Evolutionary conservation across 805 yeast genomes (phyloP), one percentile per base, ranked within the genome.

Genomic region (Candida sphagnicola): DNA sequence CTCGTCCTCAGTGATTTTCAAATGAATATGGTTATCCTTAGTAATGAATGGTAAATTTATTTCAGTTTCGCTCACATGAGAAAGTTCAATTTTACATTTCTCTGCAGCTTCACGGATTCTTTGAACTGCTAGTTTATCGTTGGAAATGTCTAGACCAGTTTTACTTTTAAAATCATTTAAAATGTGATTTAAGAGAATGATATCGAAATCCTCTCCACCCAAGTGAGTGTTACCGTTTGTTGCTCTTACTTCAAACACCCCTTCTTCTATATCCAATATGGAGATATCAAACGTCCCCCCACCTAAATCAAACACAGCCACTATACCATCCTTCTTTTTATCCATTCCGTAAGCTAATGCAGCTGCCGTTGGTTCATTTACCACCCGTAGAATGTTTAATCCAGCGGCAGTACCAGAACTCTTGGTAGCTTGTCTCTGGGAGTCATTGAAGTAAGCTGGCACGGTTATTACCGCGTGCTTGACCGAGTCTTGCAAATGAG

Each of bases 281-380:
- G 91, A 83, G 32, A 85, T 83, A 63, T 85, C 95, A 60, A 85
- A 85, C 29, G 93, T 85, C 43, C 93, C 93, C 43, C 93, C 93
- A 49, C 93, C 93, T 48, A 85, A 72, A 62, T 85, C 95, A 54
- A 81, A 85, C 30, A 77, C 79, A 28, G 79, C 75, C 15, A 77
- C 67, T 31, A 74, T 64, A 28, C 78, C 78, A 53, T 74, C 77
- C 41, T 72, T 61, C 37, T 52, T 53, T 38, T 71, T 67, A 48
- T 81, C 85, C 19, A 83, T 65, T 33, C 93, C 93, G 56, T 84
- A 85, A 29, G 91, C 89, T 50, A 85, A 70, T 12, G 91, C 91
- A 19, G 93, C 91, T 8, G 91, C 91, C 17, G 93, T 85, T 29
- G 93, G 93, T 61, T 85, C 93, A 59, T 85, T 85, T 23, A 85